Conservation (phyloP, 1,284 basidiomycete species). For the Tylopilus sp. region DNA sequence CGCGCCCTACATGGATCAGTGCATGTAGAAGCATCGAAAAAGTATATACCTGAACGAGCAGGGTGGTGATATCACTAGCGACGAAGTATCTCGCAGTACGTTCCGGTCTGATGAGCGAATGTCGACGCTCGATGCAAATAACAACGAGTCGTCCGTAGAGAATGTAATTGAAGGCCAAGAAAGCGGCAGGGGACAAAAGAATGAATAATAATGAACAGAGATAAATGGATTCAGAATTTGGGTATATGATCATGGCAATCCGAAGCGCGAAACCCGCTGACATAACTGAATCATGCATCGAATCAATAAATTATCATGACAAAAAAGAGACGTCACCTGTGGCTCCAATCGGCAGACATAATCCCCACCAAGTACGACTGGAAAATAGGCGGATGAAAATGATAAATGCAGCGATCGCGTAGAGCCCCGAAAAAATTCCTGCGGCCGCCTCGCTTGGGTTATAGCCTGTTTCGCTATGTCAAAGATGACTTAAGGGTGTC, state of each 20-base stretch:
- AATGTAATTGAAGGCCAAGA: conserved; percentile 47
- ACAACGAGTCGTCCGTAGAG: conserved; percentile 40
- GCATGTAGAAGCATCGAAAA: background rate
- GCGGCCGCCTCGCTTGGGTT: conserved; percentile 34
- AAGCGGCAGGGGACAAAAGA: conserved; percentile 35
- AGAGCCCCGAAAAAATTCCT: conserved; percentile 32
- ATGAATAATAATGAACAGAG: conserved; percentile 27
- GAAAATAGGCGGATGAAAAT: conserved; percentile 27
- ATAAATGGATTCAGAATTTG: conserved; percentile 21
- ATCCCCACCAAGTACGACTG: conserved; percentile 41
- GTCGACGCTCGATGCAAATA: conserved; percentile 28
- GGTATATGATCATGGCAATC: conserved; percentile 22
- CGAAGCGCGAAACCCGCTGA: conserved; percentile 29
- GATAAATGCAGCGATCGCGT: conserved; percentile 21
- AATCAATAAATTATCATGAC: background rate
- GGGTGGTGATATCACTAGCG: conserved; percentile 49
- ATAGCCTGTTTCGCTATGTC: conserved; percentile 26
- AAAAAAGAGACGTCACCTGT: conserved; percentile 17
- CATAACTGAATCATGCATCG: conserved; percentile 25
- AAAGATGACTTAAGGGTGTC: background rate
- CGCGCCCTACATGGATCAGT: conserved; percentile 10
- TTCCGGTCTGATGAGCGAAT: conserved; percentile 37
- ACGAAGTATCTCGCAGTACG: conserved; percentile 35
- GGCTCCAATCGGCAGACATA: conserved; percentile 44
- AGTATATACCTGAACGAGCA: conserved; percentile 50